Percentiles rank a stretch among this genome's conserved stretches.
Evolutionary conservation across 257 asterid genomes (phyloP).

Genomic region (Ballota nigra): DNA sequence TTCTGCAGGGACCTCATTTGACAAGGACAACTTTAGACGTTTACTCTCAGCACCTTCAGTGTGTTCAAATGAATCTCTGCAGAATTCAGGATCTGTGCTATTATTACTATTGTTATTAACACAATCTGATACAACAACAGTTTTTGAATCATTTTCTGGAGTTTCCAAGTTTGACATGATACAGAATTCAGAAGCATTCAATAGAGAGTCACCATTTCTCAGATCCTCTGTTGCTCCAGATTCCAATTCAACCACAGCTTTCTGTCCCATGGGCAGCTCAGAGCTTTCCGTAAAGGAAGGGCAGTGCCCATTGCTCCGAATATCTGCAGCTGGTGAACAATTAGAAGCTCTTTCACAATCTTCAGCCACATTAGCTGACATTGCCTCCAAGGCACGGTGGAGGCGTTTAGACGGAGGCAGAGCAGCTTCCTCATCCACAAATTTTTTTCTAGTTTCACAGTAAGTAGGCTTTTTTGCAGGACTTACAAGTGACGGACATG

Average conservation of each 20-base stretch:
- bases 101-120: constrained; percentile 25
- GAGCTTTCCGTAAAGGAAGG: constrained; percentile 32
- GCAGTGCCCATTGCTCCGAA: constrained; percentile 34
- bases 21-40: constrained; percentile 23
- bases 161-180: constrained; percentile 23
- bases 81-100: constrained; percentile 27
- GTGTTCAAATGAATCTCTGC: constrained; percentile 29
- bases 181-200: constrained; percentile 36
- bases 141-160: constrained; percentile 25
- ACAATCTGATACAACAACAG: constrained; percentile 32
- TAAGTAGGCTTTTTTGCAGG: constrained; percentile 42
- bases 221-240: constrained; percentile 28
- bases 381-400: constrained; percentile 98
- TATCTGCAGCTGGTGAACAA: constrained; percentile 26
- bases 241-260: constrained; percentile 33
- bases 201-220: constrained; percentile 31
- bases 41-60: constrained; percentile 34
- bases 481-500: constrained; percentile 37
- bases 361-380: constrained; percentile 96
- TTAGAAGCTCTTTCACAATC: constrained; percentile 44
- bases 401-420: constrained; percentile 96
- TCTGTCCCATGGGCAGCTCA: constrained; percentile 36
- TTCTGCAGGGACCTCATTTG: constrained; percentile 29
- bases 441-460: constrained; percentile 52
- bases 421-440: constrained; percentile 81